Base-by-base conservation (phyloP, 305 asterid genomes). In the Caryopteris hybrid region DNA sequence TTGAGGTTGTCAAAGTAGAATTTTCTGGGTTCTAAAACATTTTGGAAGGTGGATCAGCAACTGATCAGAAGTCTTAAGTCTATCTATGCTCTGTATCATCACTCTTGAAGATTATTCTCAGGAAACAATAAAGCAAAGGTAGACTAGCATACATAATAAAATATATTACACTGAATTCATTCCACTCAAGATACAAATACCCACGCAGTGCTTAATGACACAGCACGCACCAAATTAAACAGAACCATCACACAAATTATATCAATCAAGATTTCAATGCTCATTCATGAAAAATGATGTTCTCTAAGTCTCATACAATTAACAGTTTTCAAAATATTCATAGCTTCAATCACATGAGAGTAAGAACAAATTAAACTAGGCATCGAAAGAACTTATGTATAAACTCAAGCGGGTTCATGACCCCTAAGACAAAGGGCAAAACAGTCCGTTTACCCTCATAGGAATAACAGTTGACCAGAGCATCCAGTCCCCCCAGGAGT, bases 391-490 rank as follows among this genome's bases (percentile, higher is more conserved):
- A 51, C 14, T 13, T 2, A 23, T 6, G 23, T 21, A n/a, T 13
- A 27, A 54, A 20, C 12, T n/a, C 22, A 53, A 27, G 21, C 21
- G 0, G 3, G 14, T n/a, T n/a, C n/a, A n/a, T n/a, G n/a, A n/a
- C n/a, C n/a, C n/a, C n/a, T n/a, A n/a, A n/a, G n/a, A n/a, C n/a
- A n/a, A 21, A 57, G 22, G 22, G 54, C 10, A 17, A 47, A 4
- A 21, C 13, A 8, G 36, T 4, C 13, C 48, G 21, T 22, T 42
- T 53, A 73, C 98, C 97, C 88, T 92, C 98, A 31, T 90, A 88
- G 2, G 88, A 78, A 81, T 83, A 90, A 63, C 96, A 88, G 42
- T 86, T 85, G 64, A 90, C 92, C 2, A 88, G 85, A 70, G 98
- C 92, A 79, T 92, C 97, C 66, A 92, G 66, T 20, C 61, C 64